These are phyloP conservation scores for Xylaria sp. DNA, from an alignment of 2,329 filamentous ascomycete genomes.

Conservation along the genomic window DNA sequence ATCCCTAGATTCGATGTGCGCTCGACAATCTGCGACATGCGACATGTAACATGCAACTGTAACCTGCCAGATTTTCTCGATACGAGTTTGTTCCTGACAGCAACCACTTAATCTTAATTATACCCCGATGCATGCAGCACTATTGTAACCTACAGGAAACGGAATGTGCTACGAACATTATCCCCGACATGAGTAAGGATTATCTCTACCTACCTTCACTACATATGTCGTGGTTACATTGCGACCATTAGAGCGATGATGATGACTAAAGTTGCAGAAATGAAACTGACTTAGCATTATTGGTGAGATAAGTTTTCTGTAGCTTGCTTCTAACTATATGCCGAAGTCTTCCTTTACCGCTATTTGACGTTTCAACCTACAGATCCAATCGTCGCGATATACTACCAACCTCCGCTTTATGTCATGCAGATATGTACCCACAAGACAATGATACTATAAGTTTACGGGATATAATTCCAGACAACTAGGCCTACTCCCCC, in stretches of 20 bases:
- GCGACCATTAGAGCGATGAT: too few species aligned
- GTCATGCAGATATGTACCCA: not conserved
- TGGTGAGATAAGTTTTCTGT: too few species aligned
- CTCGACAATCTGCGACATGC: conserved; percentile 16
- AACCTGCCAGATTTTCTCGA: conserved; percentile 7
- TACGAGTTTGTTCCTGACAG: conserved; percentile 3
- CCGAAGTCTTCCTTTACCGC: not conserved
- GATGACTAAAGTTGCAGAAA: not conserved
- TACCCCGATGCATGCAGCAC: not conserved
- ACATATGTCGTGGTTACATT: not conserved
- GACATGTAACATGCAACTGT: conserved; percentile 6
- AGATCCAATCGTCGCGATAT: not conserved
- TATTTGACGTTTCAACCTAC: not conserved
- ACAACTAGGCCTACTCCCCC: conserved; percentile 13
- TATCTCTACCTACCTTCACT: too few species aligned
- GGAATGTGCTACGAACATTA: not conserved
- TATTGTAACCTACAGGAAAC: conserved; percentile 4
- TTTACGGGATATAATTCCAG: not conserved
- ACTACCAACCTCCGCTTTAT: not conserved
- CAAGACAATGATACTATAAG: not conserved
- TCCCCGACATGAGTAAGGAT: not conserved
- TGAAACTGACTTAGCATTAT: conserved; percentile 2
- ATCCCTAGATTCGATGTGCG: conserved; percentile 27
- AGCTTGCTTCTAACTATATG: too few species aligned
- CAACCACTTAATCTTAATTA: not conserved